Evolutionary conservation across 495 filamentous ascomycete genomes (phyloP), one percentile per base, ranked within the genome.

Genomic region (Daldinia decipiens): DNA sequence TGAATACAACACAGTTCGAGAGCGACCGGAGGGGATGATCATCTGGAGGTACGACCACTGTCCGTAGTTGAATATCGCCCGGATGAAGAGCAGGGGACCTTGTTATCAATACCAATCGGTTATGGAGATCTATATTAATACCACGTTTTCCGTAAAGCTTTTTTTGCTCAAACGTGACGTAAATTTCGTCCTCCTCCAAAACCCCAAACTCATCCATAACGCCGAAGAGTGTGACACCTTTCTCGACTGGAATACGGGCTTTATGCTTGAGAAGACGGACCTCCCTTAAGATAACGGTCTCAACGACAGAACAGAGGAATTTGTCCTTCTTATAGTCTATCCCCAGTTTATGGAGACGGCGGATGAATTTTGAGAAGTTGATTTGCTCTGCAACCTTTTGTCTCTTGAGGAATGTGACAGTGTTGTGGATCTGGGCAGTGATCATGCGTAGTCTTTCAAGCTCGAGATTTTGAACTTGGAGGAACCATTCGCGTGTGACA

Each of bases 161-260:
- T 5, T 68, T 26, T 8, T 70, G 53, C 12, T 87, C 79, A 43
- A 82, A 86, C 0, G 81, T 83, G 34, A 88, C 80, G 65, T 88
- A 93, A 0, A 94, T 81, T 65, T 95, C 80, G 0, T 87, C 87
- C 72, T 92, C 91, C 45, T 87, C 65, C 2, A 97, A 79, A 38
- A 81, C 82, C 0, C 85, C 87, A 1, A 90, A 93, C 78, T 97
- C 93, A 68, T 97, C 93, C 87, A 96, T 91, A 27, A 96, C 82
- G 4, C 93, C 93, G 67, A 90, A 92, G 0, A 95, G 79, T 0
- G 90, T 92, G 7, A 88, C 81, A 0, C 91, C 93, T n/a, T 89
- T 64, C 2, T 82, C 72, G 1, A 97, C 84, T 0, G 83, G 88
- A 45, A 95, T 95, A 1, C 92, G 86, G 1, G 91, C 87, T 58